Evolutionary conservation across 805 yeast species (phyloP), one percentile per base, ranked within the genome.

Genomic region (Sugiyamaella mastotermitis): DNA sequence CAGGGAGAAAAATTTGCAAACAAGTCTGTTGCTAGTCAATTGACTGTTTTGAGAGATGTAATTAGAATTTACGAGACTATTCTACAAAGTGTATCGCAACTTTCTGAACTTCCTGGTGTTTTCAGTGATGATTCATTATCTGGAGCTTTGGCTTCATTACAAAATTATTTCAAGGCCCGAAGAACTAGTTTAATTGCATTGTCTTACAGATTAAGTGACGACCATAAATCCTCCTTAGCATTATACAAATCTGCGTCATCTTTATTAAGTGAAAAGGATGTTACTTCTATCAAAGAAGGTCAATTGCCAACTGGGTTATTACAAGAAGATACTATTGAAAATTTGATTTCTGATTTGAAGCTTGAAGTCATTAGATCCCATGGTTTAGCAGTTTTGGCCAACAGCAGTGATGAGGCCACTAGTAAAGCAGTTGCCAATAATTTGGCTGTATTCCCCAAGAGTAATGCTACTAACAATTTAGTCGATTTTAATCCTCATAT

Each of bases 41-140:
- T 31, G 15, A 30, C 32, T 20, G 34, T 25, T 16, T 31, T 20
- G 29, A 46, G 47, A 40, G 79, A 77, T 46, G 55, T 63, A 4
- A 53, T 69, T 28, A 68, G 79, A 41, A 56, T 80, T 17, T 69
- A 67, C 42, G 74, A 71, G 16, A 64, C 69, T 6, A 68, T 84
- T 26, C 57, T 69, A 9, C 62, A 68, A 33, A 76, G 82, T 13
- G 56, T 80, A 24, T 61, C 60, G 3, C 80, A 80, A 47, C 61
- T 86, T 32, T 67, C 72, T 52, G 95, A 86, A 43, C 69, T 92
- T 36, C 96, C 97, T 0, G 97, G 97, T 68, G 95, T 90, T 14
- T 78, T 82, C 53, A 83, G 84, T 37, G 95, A 86, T 55, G 92
- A 83, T 37, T 78, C 71, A 16, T 67, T 90, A 38, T 57, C 65